Percentiles rank a stretch among this genome's conserved stretches.
Evolutionary conservation across 805 yeast species (phyloP).

Genomic region (Cyberlindnera saturnus): DNA sequence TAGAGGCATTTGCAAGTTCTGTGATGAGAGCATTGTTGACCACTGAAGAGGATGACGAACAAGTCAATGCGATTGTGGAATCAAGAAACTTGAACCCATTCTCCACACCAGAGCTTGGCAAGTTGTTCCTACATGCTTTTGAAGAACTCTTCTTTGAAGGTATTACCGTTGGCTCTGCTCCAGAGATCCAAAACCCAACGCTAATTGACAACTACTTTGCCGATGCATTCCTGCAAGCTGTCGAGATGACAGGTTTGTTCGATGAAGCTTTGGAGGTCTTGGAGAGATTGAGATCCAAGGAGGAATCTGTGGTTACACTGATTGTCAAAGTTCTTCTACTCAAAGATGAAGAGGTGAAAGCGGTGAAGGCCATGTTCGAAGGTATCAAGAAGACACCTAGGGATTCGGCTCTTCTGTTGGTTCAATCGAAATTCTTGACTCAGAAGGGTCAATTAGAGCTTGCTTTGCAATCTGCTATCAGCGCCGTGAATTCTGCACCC

Average conservation of each 20-base stretch:
- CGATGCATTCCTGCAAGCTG: constrained; percentile 62
- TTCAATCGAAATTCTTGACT: constrained; percentile 54
- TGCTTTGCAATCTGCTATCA: constrained; percentile 53
- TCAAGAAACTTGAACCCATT: constrained; percentile 81
- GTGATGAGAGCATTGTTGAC: constrained; percentile 69
- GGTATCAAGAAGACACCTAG: constrained; percentile 46
- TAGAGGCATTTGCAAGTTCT: constrained; percentile 50
- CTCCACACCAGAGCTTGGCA: constrained; percentile 38
- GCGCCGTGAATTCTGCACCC: constrained; percentile 67
- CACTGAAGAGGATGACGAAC: constrained; percentile 71
- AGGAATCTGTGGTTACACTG: constrained; percentile 52
- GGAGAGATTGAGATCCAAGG: constrained; percentile 41
- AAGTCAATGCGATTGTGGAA: constrained; percentile 66
- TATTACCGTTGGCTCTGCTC: constrained; percentile 55
- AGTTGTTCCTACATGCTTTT: constrained; percentile 55
- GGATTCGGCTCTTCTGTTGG: constrained; percentile 46
- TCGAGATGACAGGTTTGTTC: constrained; percentile 60
- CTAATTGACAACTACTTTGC: constrained; percentile 61
- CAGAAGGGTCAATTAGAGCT: constrained; percentile 47
- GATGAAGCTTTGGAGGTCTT: constrained; percentile 57
- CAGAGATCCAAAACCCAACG: constrained; percentile 66
- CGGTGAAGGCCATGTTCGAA: constrained; percentile 44
- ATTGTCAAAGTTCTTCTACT: constrained; percentile 47
- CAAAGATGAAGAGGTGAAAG: constrained; percentile 55
- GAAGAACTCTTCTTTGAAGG: constrained; percentile 64